Evolutionary conservation across 2,329 filamentous ascomycete genomes (phyloP).

Genomic region (Fusarium sp.): DNA sequence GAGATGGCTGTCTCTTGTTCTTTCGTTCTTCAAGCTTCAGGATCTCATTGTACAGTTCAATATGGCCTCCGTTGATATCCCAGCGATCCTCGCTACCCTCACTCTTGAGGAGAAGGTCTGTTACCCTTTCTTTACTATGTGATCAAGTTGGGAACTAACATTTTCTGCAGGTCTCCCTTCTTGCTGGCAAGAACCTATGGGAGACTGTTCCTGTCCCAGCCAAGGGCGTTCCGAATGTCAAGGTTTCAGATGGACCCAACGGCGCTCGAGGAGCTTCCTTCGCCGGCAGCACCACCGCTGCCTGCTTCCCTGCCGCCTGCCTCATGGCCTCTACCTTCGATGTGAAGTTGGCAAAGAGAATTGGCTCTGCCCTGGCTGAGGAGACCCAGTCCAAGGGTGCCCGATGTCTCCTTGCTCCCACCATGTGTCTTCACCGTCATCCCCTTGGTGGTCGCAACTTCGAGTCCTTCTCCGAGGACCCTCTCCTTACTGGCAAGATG

Average conservation of each 20-base stretch:
- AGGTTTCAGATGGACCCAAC: constrained; percentile 42
- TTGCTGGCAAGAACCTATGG: constrained; percentile 42
- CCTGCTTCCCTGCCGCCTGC: constrained; percentile 45
- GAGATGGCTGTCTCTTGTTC: constrained; percentile 17
- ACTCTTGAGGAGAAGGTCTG: constrained; percentile 47
- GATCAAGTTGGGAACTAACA: constrained; percentile 1
- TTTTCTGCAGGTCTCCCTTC: constrained; percentile 34
- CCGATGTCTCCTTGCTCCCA: constrained; percentile 66
- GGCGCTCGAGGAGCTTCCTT: constrained; percentile 42
- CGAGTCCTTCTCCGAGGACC: constrained; percentile 43
- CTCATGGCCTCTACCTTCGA: constrained; percentile 72
- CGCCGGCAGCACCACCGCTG: constrained; percentile 36
- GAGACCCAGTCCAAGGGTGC: constrained; percentile 70
- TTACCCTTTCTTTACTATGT: background rate
- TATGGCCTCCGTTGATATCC: constrained; percentile 41
- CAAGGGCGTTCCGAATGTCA: constrained; percentile 39
- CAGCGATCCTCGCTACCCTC: constrained; percentile 43
- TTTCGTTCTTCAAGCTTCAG: constrained; percentile 12
- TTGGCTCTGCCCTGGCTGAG: constrained; percentile 69
- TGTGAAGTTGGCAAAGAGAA: constrained; percentile 63
- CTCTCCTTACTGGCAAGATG: constrained; percentile 42
- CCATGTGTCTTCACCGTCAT: constrained; percentile 43
- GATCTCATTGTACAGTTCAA: constrained; percentile 17
- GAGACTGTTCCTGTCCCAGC: constrained; percentile 39
- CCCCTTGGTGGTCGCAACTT: constrained; percentile 44